These are phyloP conservation scores for Tulasnella sp. DNA, from an alignment of 768 basidiomycete species.

Conservation along the genomic window DNA sequence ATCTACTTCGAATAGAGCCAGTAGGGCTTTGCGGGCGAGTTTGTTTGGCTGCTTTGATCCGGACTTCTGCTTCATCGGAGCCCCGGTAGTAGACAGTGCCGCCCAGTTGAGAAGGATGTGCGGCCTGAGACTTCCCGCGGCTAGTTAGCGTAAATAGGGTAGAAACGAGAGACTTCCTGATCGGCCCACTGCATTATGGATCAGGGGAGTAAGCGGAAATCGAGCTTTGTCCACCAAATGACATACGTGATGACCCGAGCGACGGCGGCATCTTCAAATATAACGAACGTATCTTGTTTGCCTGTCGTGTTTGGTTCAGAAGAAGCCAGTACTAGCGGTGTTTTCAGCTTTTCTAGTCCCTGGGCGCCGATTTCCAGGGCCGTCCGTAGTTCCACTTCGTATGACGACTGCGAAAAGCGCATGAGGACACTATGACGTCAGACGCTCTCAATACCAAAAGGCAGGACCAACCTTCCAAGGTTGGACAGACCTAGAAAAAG, in stretches of 20 bases:
- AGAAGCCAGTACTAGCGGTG: slow-evolving; percentile 25
- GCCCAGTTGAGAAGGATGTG: slow-evolving; percentile 27
- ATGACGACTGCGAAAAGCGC: slow-evolving; percentile 27
- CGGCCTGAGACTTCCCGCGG: slow-evolving; percentile 21
- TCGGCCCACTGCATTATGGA: slow-evolving; percentile 5
- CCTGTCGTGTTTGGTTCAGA: slow-evolving; percentile 1
- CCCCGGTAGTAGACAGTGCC: slow-evolving; percentile 35
- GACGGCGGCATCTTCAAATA: slow-evolving; percentile 35
- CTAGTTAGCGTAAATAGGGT: slow-evolving; percentile 15
- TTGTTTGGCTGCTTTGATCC: slow-evolving; percentile 7
- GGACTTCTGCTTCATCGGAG: slow-evolving; percentile 29
- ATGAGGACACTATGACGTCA: not conserved
- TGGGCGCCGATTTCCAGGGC: slow-evolving; percentile 32
- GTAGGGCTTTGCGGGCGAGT: slow-evolving; percentile 18
- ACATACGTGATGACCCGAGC: slow-evolving; percentile 33
- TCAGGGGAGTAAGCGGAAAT: not conserved
- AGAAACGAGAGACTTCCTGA: slow-evolving; percentile 17
- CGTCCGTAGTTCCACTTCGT: slow-evolving; percentile 35
- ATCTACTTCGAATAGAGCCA: slow-evolving; percentile 8
- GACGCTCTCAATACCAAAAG: not conserved
- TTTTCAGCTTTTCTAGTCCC: slow-evolving; percentile 36
- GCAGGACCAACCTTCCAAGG: slow-evolving; percentile 28
- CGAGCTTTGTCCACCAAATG: not conserved
- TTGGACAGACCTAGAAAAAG: slow-evolving; percentile 29
- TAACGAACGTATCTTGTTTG: slow-evolving; percentile 27